Base-by-base conservation (phyloP, 208 protist species). In the Leishmania gerbilli region DNA sequence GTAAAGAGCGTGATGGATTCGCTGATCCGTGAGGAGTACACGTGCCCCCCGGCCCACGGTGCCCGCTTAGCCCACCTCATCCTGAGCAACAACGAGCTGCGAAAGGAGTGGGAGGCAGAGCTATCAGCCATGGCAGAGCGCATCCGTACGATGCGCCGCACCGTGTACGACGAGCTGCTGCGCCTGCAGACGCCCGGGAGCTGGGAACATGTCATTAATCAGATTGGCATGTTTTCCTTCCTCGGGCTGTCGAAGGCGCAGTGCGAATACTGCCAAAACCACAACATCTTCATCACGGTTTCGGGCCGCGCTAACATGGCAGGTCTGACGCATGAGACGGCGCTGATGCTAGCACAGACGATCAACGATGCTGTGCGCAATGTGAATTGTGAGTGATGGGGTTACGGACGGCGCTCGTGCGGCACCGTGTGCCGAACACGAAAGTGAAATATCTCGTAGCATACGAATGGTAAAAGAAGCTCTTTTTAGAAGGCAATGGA, bases 161-260 rank as follows among this genome's bases (percentile, higher is more conserved):
- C 75, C 58, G 87, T 99, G 11, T 89, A 91, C 64, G 81, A 97
- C 34, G 91, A 91, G 62, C 91, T 99, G 47, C 80, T 87, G 77
- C 74, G 87, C 24, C 86, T 86, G 53, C 84, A 89, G 34, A 98
- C 95, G 6, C 97, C 93, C 24, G 92, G 96, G 65, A 92, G 76
- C n/a, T 99, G 99, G 99, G 83, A 90, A 17, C 99, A 99, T 87
- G 94, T 99, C 49, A 91, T 95, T 53, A 88, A 91, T 11, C 99
- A 99, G 91, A 99, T 99, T 67, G 99, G 99, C 83, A 99, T 99
- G 99, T 99, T 99, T 89, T 99, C 97, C 74, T 99, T 95, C 87
- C 96, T 98, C 34, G 98, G 99, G 17, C 92, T 99, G n/a, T 95
- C 88, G 53, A 90, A 90, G 78, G 83, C 91, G 85, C 93, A 98